Evolutionary conservation across 2,329 filamentous ascomycete species (phyloP).

Genomic region (Domatiomyces globalis): DNA sequence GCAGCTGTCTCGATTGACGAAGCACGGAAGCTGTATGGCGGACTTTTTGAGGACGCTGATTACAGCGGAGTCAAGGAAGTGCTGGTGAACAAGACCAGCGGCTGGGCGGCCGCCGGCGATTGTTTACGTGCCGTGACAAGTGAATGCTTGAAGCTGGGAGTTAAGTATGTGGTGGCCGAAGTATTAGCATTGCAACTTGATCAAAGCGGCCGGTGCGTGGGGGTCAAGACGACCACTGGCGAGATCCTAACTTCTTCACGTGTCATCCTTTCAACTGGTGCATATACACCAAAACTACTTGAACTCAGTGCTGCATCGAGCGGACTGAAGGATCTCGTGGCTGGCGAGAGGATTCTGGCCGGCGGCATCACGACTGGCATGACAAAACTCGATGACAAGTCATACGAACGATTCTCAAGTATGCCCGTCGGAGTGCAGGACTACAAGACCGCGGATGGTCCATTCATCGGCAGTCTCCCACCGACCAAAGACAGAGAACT

Average conservation of each 20-base stretch:
- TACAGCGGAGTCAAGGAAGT: slow-evolving; percentile 47
- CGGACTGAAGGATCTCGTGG: slow-evolving; percentile 30
- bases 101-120: slow-evolving; percentile 51
- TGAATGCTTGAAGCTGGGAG: slow-evolving; percentile 39
- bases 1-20: slow-evolving; percentile 37
- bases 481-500: slow-evolving; percentile 30
- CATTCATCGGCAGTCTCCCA: slow-evolving; percentile 45
- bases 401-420: slow-evolving; percentile 24
- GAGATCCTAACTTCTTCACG: slow-evolving; percentile 19
- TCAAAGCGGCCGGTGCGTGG: slow-evolving; percentile 27
- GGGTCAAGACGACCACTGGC: slow-evolving; percentile 19
- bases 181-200: slow-evolving; percentile 37
- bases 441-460: slow-evolving; percentile 30
- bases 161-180: slow-evolving; percentile 44
- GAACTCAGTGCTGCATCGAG: slow-evolving; percentile 33
- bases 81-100: slow-evolving; percentile 45
- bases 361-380: slow-evolving; percentile 35
- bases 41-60: slow-evolving; percentile 46
- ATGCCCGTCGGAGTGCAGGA: slow-evolving; percentile 36
- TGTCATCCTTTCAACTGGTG: slow-evolving; percentile 21
- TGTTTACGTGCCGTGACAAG: slow-evolving; percentile 42
- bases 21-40: slow-evolving; percentile 41
- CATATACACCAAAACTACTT: slow-evolving; percentile 24
- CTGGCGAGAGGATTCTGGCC: slow-evolving; percentile 36
- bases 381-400: slow-evolving; percentile 30